Evolutionary conservation across 352 stramenopile species (phyloP).

Genomic region (Phytopythium vexans): DNA sequence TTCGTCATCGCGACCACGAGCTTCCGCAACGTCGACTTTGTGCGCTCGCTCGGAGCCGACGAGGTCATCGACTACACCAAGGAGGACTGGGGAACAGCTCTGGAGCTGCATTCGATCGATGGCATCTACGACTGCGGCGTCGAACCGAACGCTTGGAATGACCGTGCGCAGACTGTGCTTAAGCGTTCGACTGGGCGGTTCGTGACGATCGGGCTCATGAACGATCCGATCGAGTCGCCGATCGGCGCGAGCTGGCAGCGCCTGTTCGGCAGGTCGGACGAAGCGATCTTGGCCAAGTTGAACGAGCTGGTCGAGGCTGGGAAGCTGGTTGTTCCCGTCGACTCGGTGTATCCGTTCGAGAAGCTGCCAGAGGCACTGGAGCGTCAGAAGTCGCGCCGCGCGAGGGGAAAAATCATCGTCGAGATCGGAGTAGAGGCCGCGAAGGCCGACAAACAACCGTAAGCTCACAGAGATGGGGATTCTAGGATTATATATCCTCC

Average conservation of each 20-base stretch:
- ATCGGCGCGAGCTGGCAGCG: constrained; percentile 38
- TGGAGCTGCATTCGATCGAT: constrained; percentile 26
- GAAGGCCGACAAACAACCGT: neutral
- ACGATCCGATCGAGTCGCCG: constrained; percentile 41
- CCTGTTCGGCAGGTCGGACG: constrained; percentile 14
- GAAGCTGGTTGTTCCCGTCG: constrained; percentile 25
- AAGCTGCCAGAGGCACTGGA: constrained; percentile 32
- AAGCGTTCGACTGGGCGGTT: constrained; percentile 34
- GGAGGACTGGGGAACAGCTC: constrained; percentile 36
- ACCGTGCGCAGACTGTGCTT: constrained; percentile 28
- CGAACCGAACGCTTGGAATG: constrained; percentile 26
- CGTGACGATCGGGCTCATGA: constrained; percentile 28
- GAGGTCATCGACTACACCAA: constrained; percentile 48
- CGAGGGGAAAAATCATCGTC: constrained; percentile 48
- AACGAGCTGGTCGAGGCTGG: constrained; percentile 31
- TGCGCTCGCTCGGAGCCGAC: constrained; percentile 44
- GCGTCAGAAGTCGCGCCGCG: constrained; percentile 36
- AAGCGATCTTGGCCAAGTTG: constrained; percentile 22
- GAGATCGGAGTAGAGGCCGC: constrained; percentile 5
- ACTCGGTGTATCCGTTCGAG: constrained; percentile 37
- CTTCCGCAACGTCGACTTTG: constrained; percentile 33
- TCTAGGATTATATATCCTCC: neutral
- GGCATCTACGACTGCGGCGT: constrained; percentile 30
- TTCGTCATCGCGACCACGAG: constrained; percentile 34
- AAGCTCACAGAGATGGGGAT: no score